phyloP scores from a whole-genome alignment of 306 rosid species.

The Medicago truncatula region MtrunA17r5.0-ANR NC_053044.1:27481501-27482000 shows the following conservation, averaged over 20 bases:
- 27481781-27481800: background rate
- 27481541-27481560: background rate
- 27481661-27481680: background rate
- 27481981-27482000: background rate
- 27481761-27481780: background rate
- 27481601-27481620: background rate
- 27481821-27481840: background rate
- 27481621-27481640: background rate
- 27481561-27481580: background rate
- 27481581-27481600: background rate
- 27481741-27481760: background rate
- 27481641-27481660: background rate
- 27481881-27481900: background rate
- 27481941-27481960: background rate
- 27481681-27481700: background rate
- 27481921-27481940: background rate
- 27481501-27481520: background rate
- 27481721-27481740: background rate
- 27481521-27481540: too few relatives aligned
- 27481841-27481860: background rate
- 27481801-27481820: background rate
- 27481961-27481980: conserved; percentile 14
- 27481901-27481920: background rate
- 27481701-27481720: background rate
- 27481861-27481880: background rate